phyloP scores from a whole-genome alignment of 2,329 filamentous ascomycete species.

The Phaeoacremonium minimum region DNA sequence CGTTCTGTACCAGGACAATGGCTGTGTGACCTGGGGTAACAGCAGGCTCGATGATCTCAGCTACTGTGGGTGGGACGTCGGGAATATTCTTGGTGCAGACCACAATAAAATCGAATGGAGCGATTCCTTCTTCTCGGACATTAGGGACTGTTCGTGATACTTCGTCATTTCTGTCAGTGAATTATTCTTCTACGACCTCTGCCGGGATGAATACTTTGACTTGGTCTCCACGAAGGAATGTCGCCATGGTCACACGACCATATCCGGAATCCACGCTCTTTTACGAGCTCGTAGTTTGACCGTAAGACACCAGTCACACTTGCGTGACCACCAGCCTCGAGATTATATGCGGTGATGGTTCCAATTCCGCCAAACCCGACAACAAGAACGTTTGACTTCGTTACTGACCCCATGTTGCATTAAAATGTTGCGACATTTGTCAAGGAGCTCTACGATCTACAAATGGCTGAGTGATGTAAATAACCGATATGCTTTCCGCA shows the following conservation, averaged over 20 bases:
- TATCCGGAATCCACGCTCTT: conserved; percentile 44
- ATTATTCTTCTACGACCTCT: too few relatives aligned
- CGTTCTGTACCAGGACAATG: conserved; percentile 57
- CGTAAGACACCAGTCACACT: conserved; percentile 48
- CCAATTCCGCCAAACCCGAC: conserved; percentile 53
- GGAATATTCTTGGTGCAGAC: conserved; percentile 54
- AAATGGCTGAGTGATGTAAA: too few relatives aligned
- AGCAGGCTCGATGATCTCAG: conserved; percentile 44
- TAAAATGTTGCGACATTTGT: too few relatives aligned
- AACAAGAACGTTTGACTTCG: conserved; percentile 36
- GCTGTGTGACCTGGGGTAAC: conserved; percentile 43
- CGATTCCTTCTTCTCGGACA: conserved; percentile 22
- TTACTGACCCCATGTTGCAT: neutral
- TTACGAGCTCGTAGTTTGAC: conserved; percentile 49
- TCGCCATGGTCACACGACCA: conserved; percentile 49
- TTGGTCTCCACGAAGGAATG: conserved; percentile 43
- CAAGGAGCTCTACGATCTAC: too few relatives aligned
- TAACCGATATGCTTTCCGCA: too few relatives aligned
- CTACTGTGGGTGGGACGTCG: conserved; percentile 41
- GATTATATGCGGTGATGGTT: conserved; percentile 47
- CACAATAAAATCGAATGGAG: conserved; percentile 50
- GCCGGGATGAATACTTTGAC: too few relatives aligned
- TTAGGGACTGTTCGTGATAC: conserved; percentile 44
- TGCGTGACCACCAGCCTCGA: conserved; percentile 43
- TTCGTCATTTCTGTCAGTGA: too few relatives aligned